These are phyloP conservation scores for Psilocybe cubensis DNA, from an alignment of 768 basidiomycete genomes.

Conservation along the genomic window DNA sequence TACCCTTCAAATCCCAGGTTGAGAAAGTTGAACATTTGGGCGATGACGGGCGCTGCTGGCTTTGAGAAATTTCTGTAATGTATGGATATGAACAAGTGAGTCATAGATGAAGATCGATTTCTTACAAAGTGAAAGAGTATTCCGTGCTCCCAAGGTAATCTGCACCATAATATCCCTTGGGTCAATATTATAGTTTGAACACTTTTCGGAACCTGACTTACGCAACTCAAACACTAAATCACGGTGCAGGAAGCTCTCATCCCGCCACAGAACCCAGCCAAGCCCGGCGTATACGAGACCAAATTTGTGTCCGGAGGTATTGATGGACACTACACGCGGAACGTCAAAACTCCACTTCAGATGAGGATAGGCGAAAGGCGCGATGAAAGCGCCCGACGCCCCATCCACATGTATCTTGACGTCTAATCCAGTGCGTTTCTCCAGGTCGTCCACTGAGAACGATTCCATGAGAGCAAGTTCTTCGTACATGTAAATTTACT, in stretches of 20 bases:
- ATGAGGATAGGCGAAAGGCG: constrained; percentile 62
- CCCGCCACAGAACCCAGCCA: constrained; percentile 68
- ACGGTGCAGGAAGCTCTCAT: constrained; percentile 59
- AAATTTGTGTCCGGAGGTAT: constrained; percentile 63
- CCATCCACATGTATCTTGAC: constrained; percentile 74
- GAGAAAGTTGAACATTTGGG: constrained; percentile 64
- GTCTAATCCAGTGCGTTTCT: constrained; percentile 55
- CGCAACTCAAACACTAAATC: constrained; percentile 69
- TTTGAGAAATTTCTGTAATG: constrained; percentile 58
- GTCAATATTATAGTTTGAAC: background rate
- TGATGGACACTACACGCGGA: constrained; percentile 58
- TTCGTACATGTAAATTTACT: constrained; percentile 15
- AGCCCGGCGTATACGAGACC: constrained; percentile 55
- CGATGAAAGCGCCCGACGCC: constrained; percentile 65
- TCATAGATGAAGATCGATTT: background rate
- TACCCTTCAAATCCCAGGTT: constrained; percentile 63
- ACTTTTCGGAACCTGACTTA: too few relatives aligned
- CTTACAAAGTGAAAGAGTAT: constrained; percentile 59
- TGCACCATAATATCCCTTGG: constrained; percentile 7
- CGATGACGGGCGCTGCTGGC: constrained; percentile 59
- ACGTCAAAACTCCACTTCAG: constrained; percentile 62
- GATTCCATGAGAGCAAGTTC: background rate
- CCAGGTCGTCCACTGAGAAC: constrained; percentile 54
- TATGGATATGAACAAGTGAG: background rate
- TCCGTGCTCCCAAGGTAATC: constrained; percentile 63